Percentiles rank a stretch among this genome's conserved stretches.
These are phyloP conservation scores for Blastobotrys arbuscula DNA, from an alignment of 1,139 yeast species.

Conservation along the genomic window DNA sequence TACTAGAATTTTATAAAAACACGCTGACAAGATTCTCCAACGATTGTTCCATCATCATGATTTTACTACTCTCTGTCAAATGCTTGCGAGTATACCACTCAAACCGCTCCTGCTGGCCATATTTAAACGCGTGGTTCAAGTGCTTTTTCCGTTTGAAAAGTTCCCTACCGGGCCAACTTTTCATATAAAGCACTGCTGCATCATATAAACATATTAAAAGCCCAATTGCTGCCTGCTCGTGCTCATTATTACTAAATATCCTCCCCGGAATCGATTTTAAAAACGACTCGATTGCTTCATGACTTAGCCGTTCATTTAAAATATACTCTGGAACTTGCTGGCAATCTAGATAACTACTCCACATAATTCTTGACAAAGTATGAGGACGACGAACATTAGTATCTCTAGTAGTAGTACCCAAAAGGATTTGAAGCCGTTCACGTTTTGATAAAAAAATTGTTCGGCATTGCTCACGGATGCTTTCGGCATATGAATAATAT, in stretches of 20 bases:
- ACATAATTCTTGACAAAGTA: conserved; percentile 7
- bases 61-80: neutral
- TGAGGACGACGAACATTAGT: neutral
- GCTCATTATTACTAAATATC: neutral
- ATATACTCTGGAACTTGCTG: neutral
- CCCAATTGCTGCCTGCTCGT: neutral
- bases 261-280: conserved; percentile 5
- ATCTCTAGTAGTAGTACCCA: neutral
- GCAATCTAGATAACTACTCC: conserved; percentile 5
- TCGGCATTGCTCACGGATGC: conserved; percentile 7
- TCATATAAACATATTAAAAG: conserved; percentile 3
- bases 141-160: neutral
- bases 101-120: conserved; percentile 4
- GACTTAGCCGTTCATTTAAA: neutral
- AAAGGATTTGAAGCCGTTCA: neutral
- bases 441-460: neutral
- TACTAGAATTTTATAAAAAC: too few species aligned
- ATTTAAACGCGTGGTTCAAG: neutral
- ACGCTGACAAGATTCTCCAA: neutral
- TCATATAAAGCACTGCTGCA: conserved; percentile 2
- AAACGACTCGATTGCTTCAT: conserved; percentile 1
- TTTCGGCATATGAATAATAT: neutral
- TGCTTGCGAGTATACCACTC: conserved; percentile 3
- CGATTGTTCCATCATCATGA: neutral
- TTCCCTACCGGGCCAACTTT: neutral